Conservation (phyloP, 2,329 filamentous ascomycete species). For the Penicillium sp. region DNA sequence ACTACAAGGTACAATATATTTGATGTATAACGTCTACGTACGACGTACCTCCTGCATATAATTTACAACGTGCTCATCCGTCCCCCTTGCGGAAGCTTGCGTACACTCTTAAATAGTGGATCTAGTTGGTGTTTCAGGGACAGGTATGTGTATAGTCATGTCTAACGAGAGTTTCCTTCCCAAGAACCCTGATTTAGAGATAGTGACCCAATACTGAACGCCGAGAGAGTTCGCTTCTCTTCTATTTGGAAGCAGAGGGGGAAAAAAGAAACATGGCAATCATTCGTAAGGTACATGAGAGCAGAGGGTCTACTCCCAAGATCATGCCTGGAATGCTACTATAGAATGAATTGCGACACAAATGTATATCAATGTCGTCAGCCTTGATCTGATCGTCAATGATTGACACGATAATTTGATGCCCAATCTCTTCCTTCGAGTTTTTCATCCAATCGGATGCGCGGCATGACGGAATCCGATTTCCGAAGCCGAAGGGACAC, state of each 20-base stretch:
- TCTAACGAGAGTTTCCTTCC: too few species aligned
- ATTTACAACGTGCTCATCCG: neutral
- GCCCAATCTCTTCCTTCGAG: neutral
- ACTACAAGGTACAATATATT: neutral
- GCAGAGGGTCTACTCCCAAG: neutral
- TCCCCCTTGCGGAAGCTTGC: constrained; percentile 18
- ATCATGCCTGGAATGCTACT: neutral
- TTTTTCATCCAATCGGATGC: constrained; percentile 1
- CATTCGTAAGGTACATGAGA: neutral
- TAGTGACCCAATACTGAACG: neutral
- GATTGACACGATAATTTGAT: constrained; percentile 1
- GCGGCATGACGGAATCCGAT: constrained; percentile 5
- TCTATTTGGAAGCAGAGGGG: neutral
- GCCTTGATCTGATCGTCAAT: neutral
- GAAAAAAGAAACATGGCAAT: neutral
- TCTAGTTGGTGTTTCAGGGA: neutral
- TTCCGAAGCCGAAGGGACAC: constrained; percentile 1
- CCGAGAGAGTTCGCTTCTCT: neutral
- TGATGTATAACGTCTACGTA: neutral
- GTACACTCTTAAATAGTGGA: constrained; percentile 2
- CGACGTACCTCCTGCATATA: neutral
- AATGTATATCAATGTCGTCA: neutral
- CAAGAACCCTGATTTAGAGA: too few species aligned
- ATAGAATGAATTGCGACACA: constrained; percentile 3
- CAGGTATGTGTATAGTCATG: neutral